Base-by-base conservation (phyloP, 164 flowering plant genomes). In the Tetrastigma voinierianum region DNA sequence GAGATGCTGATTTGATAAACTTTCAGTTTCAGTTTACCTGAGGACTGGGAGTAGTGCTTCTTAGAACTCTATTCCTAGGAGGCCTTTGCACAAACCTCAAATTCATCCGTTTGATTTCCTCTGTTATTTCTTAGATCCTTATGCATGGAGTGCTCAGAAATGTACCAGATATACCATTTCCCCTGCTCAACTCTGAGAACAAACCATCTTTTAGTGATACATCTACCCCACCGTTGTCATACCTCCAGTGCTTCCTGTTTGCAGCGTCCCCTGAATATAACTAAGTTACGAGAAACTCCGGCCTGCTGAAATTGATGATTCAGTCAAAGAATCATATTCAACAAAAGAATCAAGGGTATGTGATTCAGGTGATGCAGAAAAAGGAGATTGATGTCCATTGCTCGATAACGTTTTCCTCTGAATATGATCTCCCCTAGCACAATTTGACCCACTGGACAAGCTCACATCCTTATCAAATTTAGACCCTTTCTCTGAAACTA, bases 121-220 rank as follows among this genome's bases (percentile, higher is more conserved):
- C 62, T 56, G 56, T 53, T 64, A 12, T 72, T 67, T 58, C 72
- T 62, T 65, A 60, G 44, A 17, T 65, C 81, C 49, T 74, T 68
- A 61, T 70, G 72, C 9, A 67, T 82, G 25, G 72, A 57, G 62
- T 59, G 57, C 40, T 70, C 72, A 9, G 59, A 59, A 67, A 54
- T 15, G 59, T 5, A 32, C 56, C 63, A 2, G 76, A 70, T 1
- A 70, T 49, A 32, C 59, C 66, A 68, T 70, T 76, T 69, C 77
- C 81, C 9, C 7, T 51, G 67, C 68, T 67, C 54, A 76, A 23
- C 59, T 80, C 85, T 32, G 96, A 79, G 66, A 78, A 82, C 11
- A 95, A 59, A 11, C 98, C 97, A 80, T 93, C 98, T 70, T 89
- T 90, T 15, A 90, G 90, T 52, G 99, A 90, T 16, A 90, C 77